Evolutionary conservation across 176 grass and related monocot genomes (phyloP), one percentile per base, ranked within the genome.

Genomic region (Aechmea fasciata): DNA sequence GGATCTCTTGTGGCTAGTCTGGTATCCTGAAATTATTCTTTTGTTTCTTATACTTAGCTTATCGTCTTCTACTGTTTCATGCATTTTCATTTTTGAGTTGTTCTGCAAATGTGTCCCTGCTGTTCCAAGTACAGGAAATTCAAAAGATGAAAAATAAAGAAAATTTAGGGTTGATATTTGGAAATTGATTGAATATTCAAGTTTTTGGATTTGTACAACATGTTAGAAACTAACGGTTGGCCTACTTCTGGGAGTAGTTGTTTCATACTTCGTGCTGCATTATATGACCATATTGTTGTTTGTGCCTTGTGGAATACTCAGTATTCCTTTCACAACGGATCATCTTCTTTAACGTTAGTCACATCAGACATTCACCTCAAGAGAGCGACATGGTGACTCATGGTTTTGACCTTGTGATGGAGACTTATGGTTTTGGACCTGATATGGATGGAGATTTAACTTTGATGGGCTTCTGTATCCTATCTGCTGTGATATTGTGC

Each of bases 381-480:
- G 66, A 79, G 66, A 81, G 62, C 69, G 73, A 69, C 15, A 85
- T 71, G 73, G 68, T 15, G 41, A 53, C 69, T 70, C 63, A 81
- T 84, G 81, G 65, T 76, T 81, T 80, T 77, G 50, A 13, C 78
- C 69, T 85, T 85, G 76, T 63, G 73, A 85, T 71, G 73, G 68
- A 20, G 41, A 53, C 69, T 70, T 63, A 81, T 84, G 81, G 65
- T 76, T 81, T 80, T 77, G 50, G 13, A 75, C 69, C 82, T 85
- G 76, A 61, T 65, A 82, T 79, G 66, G 76, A 50, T 25, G 26
- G 24, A 77, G 66, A 64, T 19, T 68, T 75, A 71, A 72, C 68
- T 74, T 85, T 85, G 65, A 80, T 82, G 63, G 70, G 26, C 82
- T 80, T 61, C 78, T 74, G 84, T 91, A 91, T 91, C 89, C 89